phyloP scores from a whole-genome alignment of 2,329 filamentous ascomycete species.

The Xylariales sp. region DNA sequence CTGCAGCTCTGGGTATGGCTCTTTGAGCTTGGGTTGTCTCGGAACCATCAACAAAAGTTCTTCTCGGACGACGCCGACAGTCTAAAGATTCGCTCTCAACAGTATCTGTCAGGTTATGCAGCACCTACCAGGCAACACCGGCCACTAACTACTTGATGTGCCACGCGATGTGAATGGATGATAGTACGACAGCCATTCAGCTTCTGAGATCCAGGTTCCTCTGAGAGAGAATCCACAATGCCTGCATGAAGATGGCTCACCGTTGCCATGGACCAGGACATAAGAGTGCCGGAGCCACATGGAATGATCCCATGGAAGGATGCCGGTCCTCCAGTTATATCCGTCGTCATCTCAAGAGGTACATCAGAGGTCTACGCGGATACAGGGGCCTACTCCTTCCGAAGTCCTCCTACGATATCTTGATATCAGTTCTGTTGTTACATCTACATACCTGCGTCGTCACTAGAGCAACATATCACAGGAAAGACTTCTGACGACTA shows the following conservation, averaged over 20 bases:
- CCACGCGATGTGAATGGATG: background rate
- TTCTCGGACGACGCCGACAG: conserved; percentile 1
- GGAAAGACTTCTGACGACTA: background rate
- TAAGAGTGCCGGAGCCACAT: background rate
- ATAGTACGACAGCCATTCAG: conserved; percentile 1
- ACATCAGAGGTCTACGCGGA: background rate
- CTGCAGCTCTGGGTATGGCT: background rate
- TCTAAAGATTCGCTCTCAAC: background rate
- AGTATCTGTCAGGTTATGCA: background rate
- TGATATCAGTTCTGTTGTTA: background rate
- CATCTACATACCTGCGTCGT: background rate
- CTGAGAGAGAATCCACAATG: background rate
- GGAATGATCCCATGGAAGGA: background rate
- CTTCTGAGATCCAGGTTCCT: background rate
- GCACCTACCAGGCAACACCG: background rate
- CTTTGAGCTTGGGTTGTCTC: background rate
- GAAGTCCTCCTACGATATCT: background rate
- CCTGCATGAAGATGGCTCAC: conserved; percentile 1
- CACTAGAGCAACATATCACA: background rate
- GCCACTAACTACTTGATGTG: background rate
- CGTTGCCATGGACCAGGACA: background rate
- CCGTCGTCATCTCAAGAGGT: background rate
- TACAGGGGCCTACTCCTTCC: background rate
- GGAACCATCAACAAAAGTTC: background rate
- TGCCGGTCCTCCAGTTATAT: background rate